These are phyloP conservation scores for Aspergillus novoparasiticus DNA, from an alignment of 2,329 filamentous ascomycete species.

Conservation along the genomic window DNA sequence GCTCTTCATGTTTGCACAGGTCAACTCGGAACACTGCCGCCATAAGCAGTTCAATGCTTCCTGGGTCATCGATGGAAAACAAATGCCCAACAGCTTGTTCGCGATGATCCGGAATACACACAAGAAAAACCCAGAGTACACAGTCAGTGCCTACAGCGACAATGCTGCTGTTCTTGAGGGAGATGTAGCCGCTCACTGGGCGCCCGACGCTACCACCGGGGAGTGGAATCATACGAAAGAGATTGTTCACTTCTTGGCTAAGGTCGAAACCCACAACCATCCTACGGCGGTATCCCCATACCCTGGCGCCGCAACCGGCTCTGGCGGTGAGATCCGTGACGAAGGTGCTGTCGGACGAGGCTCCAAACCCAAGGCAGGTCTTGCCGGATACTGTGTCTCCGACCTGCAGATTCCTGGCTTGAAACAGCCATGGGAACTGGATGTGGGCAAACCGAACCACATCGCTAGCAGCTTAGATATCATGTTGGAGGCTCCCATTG, in stretches of 20 bases:
- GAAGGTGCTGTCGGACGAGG: conserved; percentile 93
- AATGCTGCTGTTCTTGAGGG: conserved; percentile 92
- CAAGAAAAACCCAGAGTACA: conserved; percentile 71
- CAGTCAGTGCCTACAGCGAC: conserved; percentile 95
- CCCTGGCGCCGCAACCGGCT: conserved; percentile 89
- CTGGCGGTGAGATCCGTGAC: conserved; percentile 92
- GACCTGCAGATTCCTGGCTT: conserved; percentile 87
- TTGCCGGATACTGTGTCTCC: conserved; percentile 92
- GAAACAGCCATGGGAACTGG: conserved; percentile 83
- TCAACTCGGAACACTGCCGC: conserved; percentile 93
- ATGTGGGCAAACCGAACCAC: conserved; percentile 86
- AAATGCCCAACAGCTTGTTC: conserved; percentile 81
- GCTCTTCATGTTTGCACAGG: conserved; percentile 98
- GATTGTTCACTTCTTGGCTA: conserved; percentile 81
- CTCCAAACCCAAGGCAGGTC: conserved; percentile 87
- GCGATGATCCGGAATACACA: conserved; percentile 97
- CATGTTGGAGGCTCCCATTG: conserved; percentile 96
- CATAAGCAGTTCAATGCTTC: conserved; percentile 95
- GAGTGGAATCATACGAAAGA: conserved; percentile 89
- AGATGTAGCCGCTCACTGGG: conserved; percentile 75
- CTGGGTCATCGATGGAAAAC: conserved; percentile 89
- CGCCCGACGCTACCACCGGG: conserved; percentile 81
- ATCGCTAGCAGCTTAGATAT: conserved; percentile 94
- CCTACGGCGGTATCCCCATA: conserved; percentile 94
- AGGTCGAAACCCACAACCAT: conserved; percentile 98